Base-by-base conservation (phyloP, 208 protist genomes). In the Tritrichomonas foetus region DNA sequence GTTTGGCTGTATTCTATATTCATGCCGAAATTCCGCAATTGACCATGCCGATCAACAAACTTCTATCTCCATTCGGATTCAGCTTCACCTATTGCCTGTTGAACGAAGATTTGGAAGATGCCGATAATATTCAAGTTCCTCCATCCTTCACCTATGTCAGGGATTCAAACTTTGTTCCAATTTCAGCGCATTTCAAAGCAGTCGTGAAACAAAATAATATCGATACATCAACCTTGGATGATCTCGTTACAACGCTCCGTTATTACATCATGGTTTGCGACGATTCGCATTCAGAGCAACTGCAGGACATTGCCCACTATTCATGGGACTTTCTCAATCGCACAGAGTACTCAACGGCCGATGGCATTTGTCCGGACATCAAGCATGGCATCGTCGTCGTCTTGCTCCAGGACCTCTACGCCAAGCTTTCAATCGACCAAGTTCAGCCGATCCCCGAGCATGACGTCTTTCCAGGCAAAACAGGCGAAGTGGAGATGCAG, bases 231-330 rank as follows among this genome's bases (percentile, higher is more conserved):
- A 33, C 78, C 0, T 39, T 89, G 39, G 78, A 89, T 57, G 78
- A 89, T 50, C 33, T 89, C 5, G 78, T 89, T 55, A 89, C 78
- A 16, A 8, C 44, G 1, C 27, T 89, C 1, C 33, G 44, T 16
- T 89, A 89, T 61, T 89, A 89, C 47, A 89, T 89, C 57, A 89
- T 89, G 78, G 78, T 89, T 57, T 53, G 41, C 33, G 30, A 89
- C 16, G 78, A 89, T 57, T 57, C 41, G 9, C 44, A 89, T 16
- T 41, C 30, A 33, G 20, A 53, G 33, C 47, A 89, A 57, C 36
- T 89, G 33, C 33, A 16, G 0, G 78, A 89, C 33, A 53, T 89
- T 89, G 25, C 44, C 47, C 8, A 89, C 33, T 57, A 39, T 89
- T 25, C 41, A 39, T 89, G 78, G 78, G 47, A 89, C 22, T 89